A percentile compares a stretch with the other conserved stretches of the same genome.
Conservation (phyloP, 2,329 filamentous ascomycete genomes). For the Phialophora verrucosa region DNA sequence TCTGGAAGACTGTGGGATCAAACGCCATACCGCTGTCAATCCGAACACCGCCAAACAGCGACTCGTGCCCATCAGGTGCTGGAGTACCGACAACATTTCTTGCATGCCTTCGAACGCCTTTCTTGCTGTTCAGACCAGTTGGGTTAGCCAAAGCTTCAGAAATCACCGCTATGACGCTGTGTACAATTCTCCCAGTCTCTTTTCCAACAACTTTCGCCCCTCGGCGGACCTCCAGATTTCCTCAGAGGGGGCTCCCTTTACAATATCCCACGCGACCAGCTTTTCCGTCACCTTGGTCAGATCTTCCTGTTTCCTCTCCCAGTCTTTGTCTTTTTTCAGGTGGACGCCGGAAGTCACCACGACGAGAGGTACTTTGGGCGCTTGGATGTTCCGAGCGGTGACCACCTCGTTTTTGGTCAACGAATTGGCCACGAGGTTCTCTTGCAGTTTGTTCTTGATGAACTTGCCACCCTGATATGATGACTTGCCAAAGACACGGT, state of each 20-base stretch:
- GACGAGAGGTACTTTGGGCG: constrained; percentile 73
- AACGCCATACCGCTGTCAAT: background rate
- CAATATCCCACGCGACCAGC: constrained; percentile 82
- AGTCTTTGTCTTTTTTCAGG: constrained; percentile 69
- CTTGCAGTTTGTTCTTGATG: constrained; percentile 90
- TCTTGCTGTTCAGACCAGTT: background rate
- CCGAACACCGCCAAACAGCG: background rate
- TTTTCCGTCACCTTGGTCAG: constrained; percentile 80
- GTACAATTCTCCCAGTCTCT: constrained; percentile 74
- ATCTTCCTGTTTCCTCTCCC: constrained; percentile 86
- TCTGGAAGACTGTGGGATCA: background rate
- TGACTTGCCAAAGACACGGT: constrained; percentile 81
- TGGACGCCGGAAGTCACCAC: constrained; percentile 82
- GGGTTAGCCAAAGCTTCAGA: background rate
- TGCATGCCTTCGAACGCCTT: background rate
- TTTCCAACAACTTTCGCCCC: constrained; percentile 77
- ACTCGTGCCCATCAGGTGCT: background rate
- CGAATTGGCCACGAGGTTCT: constrained; percentile 83
- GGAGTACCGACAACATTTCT: background rate
- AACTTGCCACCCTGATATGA: constrained; percentile 81
- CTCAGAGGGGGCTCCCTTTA: constrained; percentile 76
- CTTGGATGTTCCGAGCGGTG: constrained; percentile 79
- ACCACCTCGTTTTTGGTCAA: constrained; percentile 82
- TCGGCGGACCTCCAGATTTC: constrained; percentile 80
- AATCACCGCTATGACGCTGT: constrained; percentile 15